Evolutionary conservation across 108 stramenopile genomes (phyloP).

Genomic region (Cyclotella cryptica): DNA sequence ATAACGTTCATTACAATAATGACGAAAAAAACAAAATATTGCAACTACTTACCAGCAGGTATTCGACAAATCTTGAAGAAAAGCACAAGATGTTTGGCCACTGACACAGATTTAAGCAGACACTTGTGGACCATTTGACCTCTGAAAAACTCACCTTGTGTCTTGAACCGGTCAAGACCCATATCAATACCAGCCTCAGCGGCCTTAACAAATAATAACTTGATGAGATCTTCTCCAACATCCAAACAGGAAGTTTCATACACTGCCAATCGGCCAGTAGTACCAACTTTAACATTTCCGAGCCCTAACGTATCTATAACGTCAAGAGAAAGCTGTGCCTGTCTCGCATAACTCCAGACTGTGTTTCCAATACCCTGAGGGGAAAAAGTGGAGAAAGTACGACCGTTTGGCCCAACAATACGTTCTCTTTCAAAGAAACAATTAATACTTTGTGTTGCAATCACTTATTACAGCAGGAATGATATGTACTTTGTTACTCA

Average conservation of each 20-base stretch:
- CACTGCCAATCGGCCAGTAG: slow-evolving; percentile 71
- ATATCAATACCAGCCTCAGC: slow-evolving; percentile 61
- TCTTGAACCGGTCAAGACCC: slow-evolving; percentile 61
- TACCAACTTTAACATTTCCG: slow-evolving; percentile 39
- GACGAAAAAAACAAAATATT: background rate
- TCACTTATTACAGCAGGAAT: background rate
- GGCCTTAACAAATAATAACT: slow-evolving; percentile 59
- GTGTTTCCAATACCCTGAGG: slow-evolving; percentile 79
- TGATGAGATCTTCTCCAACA: slow-evolving; percentile 72
- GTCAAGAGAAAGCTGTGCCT: slow-evolving; percentile 75
- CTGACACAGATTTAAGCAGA: background rate
- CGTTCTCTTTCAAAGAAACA: slow-evolving; percentile 1
- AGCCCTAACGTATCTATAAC: slow-evolving; percentile 52
- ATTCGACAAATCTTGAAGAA: slow-evolving; percentile 9
- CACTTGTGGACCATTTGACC: too few relatives aligned
- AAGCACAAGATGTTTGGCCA: background rate
- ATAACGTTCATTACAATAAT: slow-evolving; percentile 18
- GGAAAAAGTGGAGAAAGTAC: slow-evolving; percentile 73
- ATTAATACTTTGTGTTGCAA: slow-evolving; percentile 41
- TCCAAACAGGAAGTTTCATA: slow-evolving; percentile 78
- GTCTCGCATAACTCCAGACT: slow-evolving; percentile 67
- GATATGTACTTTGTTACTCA: slow-evolving; percentile 22
- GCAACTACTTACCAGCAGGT: background rate
- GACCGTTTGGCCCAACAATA: slow-evolving; percentile 24
- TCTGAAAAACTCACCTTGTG: slow-evolving; percentile 57